Evolutionary conservation across 495 filamentous ascomycete genomes (phyloP), one percentile per base, ranked within the genome.

Genomic region (Aspergillus asperescens): DNA sequence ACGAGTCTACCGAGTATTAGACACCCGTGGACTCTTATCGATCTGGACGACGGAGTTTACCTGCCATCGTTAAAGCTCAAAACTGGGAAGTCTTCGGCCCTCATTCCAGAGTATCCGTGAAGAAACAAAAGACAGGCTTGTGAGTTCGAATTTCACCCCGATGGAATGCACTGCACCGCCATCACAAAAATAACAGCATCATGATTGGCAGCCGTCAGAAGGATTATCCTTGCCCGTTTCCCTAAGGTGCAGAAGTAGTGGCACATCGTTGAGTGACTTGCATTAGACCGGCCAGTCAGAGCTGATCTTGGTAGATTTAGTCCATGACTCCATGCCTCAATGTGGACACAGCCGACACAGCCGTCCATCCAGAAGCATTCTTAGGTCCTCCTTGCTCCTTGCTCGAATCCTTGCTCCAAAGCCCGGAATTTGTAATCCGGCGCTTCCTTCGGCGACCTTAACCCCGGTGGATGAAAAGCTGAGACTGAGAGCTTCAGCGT

Each of bases 241-340:
- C 24, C 6, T 19, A 47, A 35, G 44, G 18, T 34, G 44, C 44
- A 47, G 25, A 32, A 1, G 24, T 47, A 47, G 44, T 19, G 39
- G 16, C 29, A 29, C 44, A 32, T 3, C 29, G 9, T 19, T 29
- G 44, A 47, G 29, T 47, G 44, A 47, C 44, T 47, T 25, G 44
- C 44, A 47, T 35, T 20, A 47, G 44, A 47, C 44, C n/a, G 16
- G 7, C 43, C 44, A 47, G 44, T 47, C 29, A 47, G 29, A 15
- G 29, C 28, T 10, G 44, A 10, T 19, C 23, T 19, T 47, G n/a
- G 19, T 47, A 35, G 29, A 47, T 22, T 25, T 28, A 5, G n/a
- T n/a, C n/a, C 25, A 20, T n/a, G 44, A 32, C 29, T 47, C 44
- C 44, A 35, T 47, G 44, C 35, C n/a, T n/a, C n/a, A n/a, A n/a